Evolutionary conservation across 2,329 filamentous ascomycete species (phyloP), one percentile per base, ranked within the genome.

Genomic region (Trichoderma asperellum): DNA sequence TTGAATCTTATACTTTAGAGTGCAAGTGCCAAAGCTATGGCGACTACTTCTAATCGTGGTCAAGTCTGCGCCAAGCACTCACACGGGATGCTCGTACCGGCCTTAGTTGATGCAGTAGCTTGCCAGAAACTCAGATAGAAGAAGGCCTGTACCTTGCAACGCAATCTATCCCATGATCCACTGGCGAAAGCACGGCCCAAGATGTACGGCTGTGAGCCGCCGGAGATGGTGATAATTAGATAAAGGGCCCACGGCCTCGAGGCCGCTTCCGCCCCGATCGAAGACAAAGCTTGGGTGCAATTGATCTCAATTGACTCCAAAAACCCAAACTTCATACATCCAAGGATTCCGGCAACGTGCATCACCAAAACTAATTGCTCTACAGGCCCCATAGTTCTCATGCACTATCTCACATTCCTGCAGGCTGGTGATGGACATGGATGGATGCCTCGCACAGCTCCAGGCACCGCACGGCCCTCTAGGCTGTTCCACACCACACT

Each of bases 321-420:
- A 11, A 6, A 34, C 34, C 29, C 16, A 24, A 56, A 21, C 14
- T n/a, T 27, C 43, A 5, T 18, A 5, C 14, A 29, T 18, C 27
- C 32, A 35, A 43, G 40, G 14, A 52, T 53, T 49, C 10, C 24
- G 29, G 14, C 61, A 37, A 12, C 11, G 2, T 35, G 55, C 18
- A 53, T 32, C 37, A 21, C 52, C 43, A 29, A 62, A 53, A 52
- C 29, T 35, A 21, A 10, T 29, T n/a, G 10, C 57, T 21, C 32
- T 18, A 29, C 18, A 57, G n/a, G 58, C 57, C 53, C 47, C 43
- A 60, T 70, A 65, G 64, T 35, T 52, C 4, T 27, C 56, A 53
- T 72, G 71, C 71, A 62, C 55, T 73, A 73, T 65, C 71, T 60
- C 34, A 32, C 68, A 70, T 37, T 73, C 71, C 70, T 70, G 70